phyloP scores from a whole-genome alignment of 768 basidiomycete species.

The Suillus lakei region DNA sequence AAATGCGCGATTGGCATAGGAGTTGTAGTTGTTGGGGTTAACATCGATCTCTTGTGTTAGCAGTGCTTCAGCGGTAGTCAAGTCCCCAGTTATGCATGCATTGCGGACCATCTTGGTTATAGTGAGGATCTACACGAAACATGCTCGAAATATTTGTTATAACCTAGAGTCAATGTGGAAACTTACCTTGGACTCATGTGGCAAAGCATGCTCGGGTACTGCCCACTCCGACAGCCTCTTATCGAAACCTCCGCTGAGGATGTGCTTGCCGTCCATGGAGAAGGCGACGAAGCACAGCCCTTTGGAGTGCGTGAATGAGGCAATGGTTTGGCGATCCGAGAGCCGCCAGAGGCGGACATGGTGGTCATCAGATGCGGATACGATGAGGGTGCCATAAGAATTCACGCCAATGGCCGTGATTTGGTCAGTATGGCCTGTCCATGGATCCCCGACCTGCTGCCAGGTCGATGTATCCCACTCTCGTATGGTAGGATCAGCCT shows the following conservation, averaged over 20 bases:
- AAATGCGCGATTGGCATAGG: not conserved
- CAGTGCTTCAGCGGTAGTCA: not conserved
- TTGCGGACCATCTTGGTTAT: not conserved
- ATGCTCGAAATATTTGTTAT: too few relatives aligned
- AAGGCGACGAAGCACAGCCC: not conserved
- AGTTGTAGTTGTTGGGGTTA: not conserved
- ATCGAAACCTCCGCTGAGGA: not conserved
- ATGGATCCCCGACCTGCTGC: not conserved
- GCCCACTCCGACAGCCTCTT: not conserved
- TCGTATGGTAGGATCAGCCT: not conserved
- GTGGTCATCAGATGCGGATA: not conserved
- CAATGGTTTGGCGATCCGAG: not conserved
- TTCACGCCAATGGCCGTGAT: not conserved
- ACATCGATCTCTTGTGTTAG: not conserved
- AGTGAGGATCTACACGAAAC: not conserved
- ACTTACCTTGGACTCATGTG: not conserved
- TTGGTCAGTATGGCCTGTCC: not conserved
- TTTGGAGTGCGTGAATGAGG: not conserved
- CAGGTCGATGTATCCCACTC: not conserved
- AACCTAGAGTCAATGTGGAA: too few relatives aligned
- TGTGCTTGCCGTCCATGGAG: not conserved
- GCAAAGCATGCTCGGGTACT: not conserved
- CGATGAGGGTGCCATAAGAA: not conserved
- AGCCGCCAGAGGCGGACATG: not conserved
- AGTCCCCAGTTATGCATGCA: not conserved